Base-by-base conservation (phyloP, 768 basidiomycete species). In the Suillus fuscotomentosus region DNA sequence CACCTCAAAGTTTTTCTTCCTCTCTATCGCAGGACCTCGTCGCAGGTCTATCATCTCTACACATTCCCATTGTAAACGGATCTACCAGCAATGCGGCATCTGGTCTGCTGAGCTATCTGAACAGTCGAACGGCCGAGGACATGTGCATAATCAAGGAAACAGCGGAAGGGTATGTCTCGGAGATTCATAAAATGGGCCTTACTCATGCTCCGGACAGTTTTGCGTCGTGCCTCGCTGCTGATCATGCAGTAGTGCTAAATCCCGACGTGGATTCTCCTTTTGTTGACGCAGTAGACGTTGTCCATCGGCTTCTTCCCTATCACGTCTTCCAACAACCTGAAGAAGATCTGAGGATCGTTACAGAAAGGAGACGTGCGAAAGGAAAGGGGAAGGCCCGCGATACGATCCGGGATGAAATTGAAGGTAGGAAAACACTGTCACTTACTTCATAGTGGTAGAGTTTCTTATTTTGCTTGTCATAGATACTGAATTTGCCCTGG, bases 211-310 rank as follows among this genome's bases (percentile, higher is more conserved):
- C n/a, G 56, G 64, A n/a, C 70, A 90, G 88, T 67, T 78, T 91
- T 66, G 78, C 82, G 64, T 72, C 82, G 27, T 82, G 82, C 67
- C 78, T 92, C 59, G 82, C 82, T 1, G 76, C 81, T 42, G 92
- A 94, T 74, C 91, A 92, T 61, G 77, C 80, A 47, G 76, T 81
- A 17, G 84, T 84, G 17, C 69, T 86, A 59, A 81, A 85, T 60
- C 90, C 91, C 45, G 88, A 93, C 68, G 80, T 84, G 43, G 89
- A 92, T 59, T 81, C 86, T 1, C 88, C 91, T 2, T 94, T 94
- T 68, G 66, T 69, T 15, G 86, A 91, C 69, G 75, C 80, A 10
- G 70, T 76, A 6, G 92, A 94, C 71, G 88, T 81, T 3, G 80
- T 92, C 27, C 82, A 84, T n/a, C 83, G 91, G 59, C 80, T 94